These are phyloP conservation scores for Ophiorrhiza pumila DNA, from an alignment of 257 asterid genomes.

Conservation along the genomic window DNA sequence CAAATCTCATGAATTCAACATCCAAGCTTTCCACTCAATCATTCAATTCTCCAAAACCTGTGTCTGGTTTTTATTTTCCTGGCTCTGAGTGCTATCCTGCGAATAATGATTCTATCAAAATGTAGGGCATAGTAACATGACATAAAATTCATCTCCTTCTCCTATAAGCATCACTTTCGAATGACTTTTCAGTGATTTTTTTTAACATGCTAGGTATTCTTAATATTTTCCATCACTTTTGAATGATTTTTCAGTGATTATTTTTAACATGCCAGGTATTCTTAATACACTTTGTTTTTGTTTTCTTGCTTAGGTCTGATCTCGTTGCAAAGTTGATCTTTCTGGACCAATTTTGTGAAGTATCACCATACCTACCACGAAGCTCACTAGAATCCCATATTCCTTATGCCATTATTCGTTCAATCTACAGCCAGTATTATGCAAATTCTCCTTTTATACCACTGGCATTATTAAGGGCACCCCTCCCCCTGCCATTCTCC, in stretches of 20 bases:
- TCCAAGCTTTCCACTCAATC: slow-evolving; percentile 72
- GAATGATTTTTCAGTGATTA: background rate
- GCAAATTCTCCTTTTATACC: slow-evolving; percentile 59
- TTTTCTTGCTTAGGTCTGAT: slow-evolving; percentile 51
- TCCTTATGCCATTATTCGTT: slow-evolving; percentile 80
- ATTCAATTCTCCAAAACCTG: slow-evolving; percentile 72
- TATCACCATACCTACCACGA: slow-evolving; percentile 79
- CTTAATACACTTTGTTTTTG: slow-evolving; percentile 1
- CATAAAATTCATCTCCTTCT: slow-evolving; percentile 7
- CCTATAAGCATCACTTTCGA: background rate
- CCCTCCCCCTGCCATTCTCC: slow-evolving; percentile 90
- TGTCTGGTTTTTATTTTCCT: slow-evolving; percentile 83
- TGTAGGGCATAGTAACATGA: slow-evolving; percentile 41
- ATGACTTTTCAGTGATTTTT: too few relatives aligned
- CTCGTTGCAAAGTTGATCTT: slow-evolving; percentile 85
- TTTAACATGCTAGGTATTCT: background rate
- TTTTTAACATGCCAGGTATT: background rate
- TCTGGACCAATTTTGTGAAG: slow-evolving; percentile 83
- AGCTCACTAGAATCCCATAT: slow-evolving; percentile 76
- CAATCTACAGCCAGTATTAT: slow-evolving; percentile 82
- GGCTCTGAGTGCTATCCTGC: slow-evolving; percentile 95
- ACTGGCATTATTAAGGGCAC: slow-evolving; percentile 40
- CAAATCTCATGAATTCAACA: slow-evolving; percentile 91
- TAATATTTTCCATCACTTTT: background rate
- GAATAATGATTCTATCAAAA: slow-evolving; percentile 80